Base-by-base conservation (phyloP, 805 yeast species). In the Metschnikowia proteae region DNA sequence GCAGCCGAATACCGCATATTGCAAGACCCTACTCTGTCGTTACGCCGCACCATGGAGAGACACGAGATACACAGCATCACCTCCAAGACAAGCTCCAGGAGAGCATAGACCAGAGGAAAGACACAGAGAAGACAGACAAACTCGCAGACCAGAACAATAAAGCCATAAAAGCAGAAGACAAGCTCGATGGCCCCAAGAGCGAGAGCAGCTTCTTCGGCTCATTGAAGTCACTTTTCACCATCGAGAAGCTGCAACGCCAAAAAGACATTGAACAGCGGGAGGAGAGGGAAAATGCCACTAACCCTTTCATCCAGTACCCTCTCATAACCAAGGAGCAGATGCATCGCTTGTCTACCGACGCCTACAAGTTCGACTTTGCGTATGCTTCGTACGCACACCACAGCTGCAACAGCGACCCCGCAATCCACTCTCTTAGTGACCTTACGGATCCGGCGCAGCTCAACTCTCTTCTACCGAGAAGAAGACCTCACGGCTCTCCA, bases 401-500 rank as follows among this genome's bases (percentile, higher is more conserved):
- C 60, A 75, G 78, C 6, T 53, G 60, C 6, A 54, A 58, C 8
- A 53, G 68, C 2, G 59, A 58, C 28, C 77, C 82, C 0, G 63
- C 68, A 33, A 71, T 79, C 31, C 75, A 70, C 49, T 77, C 82
- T 1, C 59, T 79, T 26, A 70, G 79, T 49, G 83, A 79, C 52
- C 63, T 79, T 50, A 72, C 79, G 23, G 82, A 76, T 46, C 74
- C 78, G 0, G 62, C 80, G 0, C 73, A 67, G 46, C 61, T 76
- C 33, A 71, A 76, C 29, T 54, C 76, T 13, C 64, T 79, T 38
- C 60, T 72, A 26, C 83, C 82, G 3, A 65, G 75, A 52, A 64
- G 82, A 59, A 58, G 82, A 47, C 76, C 81, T 0, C 75, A 73
- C 38, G 81, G 82, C 3, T 74, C 79, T 23, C 80, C 81, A 0